Conservation (phyloP, 176 grass and related monocot genomes). For the Carex kokanica region DNA sequence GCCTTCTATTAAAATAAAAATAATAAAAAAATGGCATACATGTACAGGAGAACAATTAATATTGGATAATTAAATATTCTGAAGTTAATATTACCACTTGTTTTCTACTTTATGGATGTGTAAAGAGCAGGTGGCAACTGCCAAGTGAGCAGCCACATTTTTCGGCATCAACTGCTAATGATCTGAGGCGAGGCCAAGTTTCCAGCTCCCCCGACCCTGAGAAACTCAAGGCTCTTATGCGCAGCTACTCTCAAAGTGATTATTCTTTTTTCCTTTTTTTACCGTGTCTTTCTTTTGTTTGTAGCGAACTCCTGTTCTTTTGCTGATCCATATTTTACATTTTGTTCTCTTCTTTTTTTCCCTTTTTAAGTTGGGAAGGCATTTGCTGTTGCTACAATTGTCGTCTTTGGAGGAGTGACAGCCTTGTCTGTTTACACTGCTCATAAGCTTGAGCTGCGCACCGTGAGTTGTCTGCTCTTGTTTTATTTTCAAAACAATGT, state of each 20-base stretch:
- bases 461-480: slow-evolving; percentile 45
- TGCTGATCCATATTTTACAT: not conserved
- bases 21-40: too few relatives aligned
- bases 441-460: slow-evolving; percentile 68
- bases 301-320: not conserved
- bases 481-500: not conserved
- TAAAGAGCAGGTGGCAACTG: slow-evolving; percentile 68
- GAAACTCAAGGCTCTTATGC: slow-evolving; percentile 72
- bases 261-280: not conserved
- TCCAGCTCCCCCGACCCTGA: slow-evolving; percentile 59
- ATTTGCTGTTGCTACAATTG: slow-evolving; percentile 53
- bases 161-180: slow-evolving; percentile 76
- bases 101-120: not conserved
- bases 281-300: not conserved
- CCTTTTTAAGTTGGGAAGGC: slow-evolving; percentile 74
- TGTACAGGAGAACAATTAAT: not conserved
- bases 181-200: slow-evolving; percentile 50
- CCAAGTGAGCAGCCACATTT: slow-evolving; percentile 55
- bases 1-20: too few relatives aligned
- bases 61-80: not conserved
- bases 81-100: not conserved
- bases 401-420: slow-evolving; percentile 81
- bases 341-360: slow-evolving; percentile 3
- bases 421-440: slow-evolving; percentile 45
- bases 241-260: slow-evolving; percentile 68